These are phyloP conservation scores for Diophrys sp. DNA, from an alignment of 73 alveolate species.

Conservation along the genomic window DNA sequence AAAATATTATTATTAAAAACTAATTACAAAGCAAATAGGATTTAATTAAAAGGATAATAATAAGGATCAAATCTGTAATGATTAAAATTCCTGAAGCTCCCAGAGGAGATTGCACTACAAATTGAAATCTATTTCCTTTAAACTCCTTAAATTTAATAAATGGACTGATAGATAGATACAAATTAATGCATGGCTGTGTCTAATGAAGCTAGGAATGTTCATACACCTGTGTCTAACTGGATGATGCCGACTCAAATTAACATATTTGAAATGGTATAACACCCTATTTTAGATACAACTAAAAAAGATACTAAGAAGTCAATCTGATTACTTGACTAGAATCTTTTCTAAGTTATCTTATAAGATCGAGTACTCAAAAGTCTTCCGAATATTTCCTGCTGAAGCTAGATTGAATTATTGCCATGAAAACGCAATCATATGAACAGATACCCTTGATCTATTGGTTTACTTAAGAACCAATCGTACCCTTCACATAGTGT, in stretches of 20 bases:
- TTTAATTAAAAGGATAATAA: too few species aligned
- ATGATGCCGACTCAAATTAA: neutral
- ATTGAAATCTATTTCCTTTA: too few species aligned
- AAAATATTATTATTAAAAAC: too few species aligned
- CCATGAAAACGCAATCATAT: constrained; percentile 12
- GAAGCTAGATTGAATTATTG: neutral
- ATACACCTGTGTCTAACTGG: neutral
- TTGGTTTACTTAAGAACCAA: constrained; percentile 32
- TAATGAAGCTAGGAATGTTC: neutral
- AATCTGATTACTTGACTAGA: too few species aligned
- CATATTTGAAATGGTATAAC: neutral
- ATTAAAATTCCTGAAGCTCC: too few species aligned
- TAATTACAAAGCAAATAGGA: too few species aligned
- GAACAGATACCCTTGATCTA: constrained; percentile 4
- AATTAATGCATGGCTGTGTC: neutral
- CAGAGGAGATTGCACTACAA: too few species aligned
- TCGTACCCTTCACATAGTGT: constrained; percentile 12
- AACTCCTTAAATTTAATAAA: too few species aligned
- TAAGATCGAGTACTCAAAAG: too few species aligned
- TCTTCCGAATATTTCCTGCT: constrained; percentile 13
- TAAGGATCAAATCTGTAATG: too few species aligned
- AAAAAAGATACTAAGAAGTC: neutral
- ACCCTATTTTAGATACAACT: neutral
- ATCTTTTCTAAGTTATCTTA: too few species aligned
- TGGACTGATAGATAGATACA: too few species aligned